These are phyloP conservation scores for Psilocybe sp. DNA, from an alignment of 768 basidiomycete genomes.

Conservation along the genomic window DNA sequence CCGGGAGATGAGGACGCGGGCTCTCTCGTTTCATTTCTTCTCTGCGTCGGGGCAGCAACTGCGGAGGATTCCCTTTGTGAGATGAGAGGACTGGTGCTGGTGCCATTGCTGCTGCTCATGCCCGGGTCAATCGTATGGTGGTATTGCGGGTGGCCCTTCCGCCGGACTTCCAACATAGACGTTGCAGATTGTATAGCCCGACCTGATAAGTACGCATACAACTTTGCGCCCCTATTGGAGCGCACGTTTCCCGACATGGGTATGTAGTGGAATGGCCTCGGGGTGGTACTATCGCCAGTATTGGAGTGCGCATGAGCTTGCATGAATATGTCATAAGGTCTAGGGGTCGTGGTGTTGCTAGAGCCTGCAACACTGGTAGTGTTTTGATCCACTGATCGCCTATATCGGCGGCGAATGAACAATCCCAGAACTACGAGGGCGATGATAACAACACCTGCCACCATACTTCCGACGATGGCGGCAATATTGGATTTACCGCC, in stretches of 20 bases:
- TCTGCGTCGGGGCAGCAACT: not conserved
- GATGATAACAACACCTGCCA: constrained; percentile 18
- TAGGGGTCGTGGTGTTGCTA: constrained; percentile 3
- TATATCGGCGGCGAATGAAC: constrained; percentile 12
- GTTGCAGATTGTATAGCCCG: not conserved
- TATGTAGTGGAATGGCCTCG: too few relatives aligned
- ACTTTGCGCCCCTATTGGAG: not conserved
- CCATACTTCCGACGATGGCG: constrained; percentile 18
- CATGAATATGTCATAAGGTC: too few relatives aligned
- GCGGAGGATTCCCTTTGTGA: constrained; percentile 8
- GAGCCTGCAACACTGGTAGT: not conserved
- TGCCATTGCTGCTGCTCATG: not conserved
- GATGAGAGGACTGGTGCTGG: not conserved
- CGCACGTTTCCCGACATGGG: not conserved
- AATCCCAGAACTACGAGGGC: constrained; percentile 6
- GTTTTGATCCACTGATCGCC: not conserved
- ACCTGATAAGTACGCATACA: not conserved
- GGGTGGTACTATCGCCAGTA: too few relatives aligned
- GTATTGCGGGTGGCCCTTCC: too few relatives aligned
- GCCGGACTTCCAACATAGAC: not conserved
- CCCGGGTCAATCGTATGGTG: not conserved
- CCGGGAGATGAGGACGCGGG: not conserved
- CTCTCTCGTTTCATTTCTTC: not conserved
- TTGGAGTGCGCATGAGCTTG: too few relatives aligned
- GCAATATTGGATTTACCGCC: constrained; percentile 8